These are phyloP conservation scores for Rhynchospora tenuis DNA, from an alignment of 176 grass and related monocot genomes.

Conservation along the genomic window DNA sequence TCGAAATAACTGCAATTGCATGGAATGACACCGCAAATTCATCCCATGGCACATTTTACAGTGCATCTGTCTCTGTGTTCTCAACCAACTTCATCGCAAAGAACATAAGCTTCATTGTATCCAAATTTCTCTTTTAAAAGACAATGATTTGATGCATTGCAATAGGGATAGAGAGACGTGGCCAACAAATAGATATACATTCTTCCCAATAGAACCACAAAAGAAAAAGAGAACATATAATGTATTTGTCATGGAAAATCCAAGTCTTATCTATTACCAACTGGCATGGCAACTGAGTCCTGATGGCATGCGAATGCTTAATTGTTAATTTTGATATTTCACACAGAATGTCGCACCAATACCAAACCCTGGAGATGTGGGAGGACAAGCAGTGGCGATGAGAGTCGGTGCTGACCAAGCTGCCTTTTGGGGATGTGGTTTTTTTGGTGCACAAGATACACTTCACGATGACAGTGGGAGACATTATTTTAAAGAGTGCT, in stretches of 20 bases:
- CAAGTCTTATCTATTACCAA: not conserved
- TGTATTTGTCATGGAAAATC: not conserved
- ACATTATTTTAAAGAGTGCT: conserved; percentile 89
- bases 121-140: not conserved
- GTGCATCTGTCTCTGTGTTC: conserved; percentile 50
- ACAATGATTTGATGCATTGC: not conserved
- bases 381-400: conserved; percentile 64
- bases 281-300: too few relatives aligned
- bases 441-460: conserved; percentile 84
- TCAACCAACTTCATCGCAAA: conserved; percentile 52
- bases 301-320: not conserved
- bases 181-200: not conserved
- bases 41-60: conserved; percentile 62
- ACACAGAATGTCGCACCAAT: conserved; percentile 81
- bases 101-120: conserved; percentile 93
- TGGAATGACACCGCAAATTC: conserved; percentile 95
- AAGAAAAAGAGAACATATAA: not conserved
- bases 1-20: conserved; percentile 50
- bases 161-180: not conserved
- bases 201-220: not conserved
- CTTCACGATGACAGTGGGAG: conserved; percentile 67
- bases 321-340: not conserved
- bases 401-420: conserved; percentile 59
- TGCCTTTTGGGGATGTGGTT: conserved; percentile 78
- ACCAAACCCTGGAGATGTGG: conserved; percentile 55